Conservation (phyloP, 1,284 basidiomycete genomes). For the Abortiporus biennis region DNA sequence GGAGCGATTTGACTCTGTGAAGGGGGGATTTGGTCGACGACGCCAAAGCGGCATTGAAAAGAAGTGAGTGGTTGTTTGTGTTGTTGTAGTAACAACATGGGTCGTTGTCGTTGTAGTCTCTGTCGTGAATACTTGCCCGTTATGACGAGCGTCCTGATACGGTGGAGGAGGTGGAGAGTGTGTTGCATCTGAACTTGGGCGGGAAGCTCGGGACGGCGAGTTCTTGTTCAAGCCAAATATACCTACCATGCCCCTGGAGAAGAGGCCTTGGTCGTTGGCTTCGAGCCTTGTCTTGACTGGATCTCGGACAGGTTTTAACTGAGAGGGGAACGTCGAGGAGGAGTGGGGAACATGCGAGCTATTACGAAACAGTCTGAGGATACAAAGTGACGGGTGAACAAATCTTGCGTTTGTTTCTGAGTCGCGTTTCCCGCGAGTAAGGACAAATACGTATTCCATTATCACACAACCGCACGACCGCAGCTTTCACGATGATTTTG, state of each 20-base stretch:
- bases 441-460: no score
- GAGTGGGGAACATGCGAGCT: not conserved
- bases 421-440: no score
- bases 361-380: not conserved
- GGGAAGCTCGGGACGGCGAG: conserved; percentile 5
- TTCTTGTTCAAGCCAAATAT: conserved; percentile 5
- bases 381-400: no score
- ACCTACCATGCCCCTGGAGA: conserved; percentile 8
- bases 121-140: conserved; percentile 1
- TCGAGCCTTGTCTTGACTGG: no score
- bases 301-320: no score
- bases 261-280: no score
- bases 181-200: conserved; percentile 4
- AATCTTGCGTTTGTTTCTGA: no score
- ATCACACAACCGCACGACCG: no score
- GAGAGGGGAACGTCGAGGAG: no score
- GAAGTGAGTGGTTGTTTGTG: conserved; percentile 23
- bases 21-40: conserved; percentile 35
- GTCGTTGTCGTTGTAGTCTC: conserved; percentile 7
- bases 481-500: no score
- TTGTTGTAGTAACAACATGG: conserved; percentile 8
- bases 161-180: conserved; percentile 4
- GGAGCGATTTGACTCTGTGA: conserved; percentile 17
- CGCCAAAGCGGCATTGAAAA: conserved; percentile 63
- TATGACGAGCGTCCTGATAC: conserved; percentile 4